phyloP scores from a whole-genome alignment of 805 yeast species.

The Pichia paraexigua region DNA sequence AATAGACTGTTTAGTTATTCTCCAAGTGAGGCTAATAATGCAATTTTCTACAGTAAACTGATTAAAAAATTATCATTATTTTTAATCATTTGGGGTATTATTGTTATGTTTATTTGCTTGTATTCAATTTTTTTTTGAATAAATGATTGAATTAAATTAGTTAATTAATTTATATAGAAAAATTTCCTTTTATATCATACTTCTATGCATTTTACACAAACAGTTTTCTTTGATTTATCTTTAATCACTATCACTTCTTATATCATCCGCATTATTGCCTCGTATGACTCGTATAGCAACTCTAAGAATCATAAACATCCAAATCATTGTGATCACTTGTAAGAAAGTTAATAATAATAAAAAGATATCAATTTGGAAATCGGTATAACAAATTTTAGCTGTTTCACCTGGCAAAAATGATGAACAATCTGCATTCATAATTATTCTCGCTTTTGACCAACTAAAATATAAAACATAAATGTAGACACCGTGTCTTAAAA shows the following conservation, averaged over 20 bases:
- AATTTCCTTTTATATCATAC: background rate
- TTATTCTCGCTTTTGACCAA: conserved; percentile 34
- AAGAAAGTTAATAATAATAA: conserved; percentile 51
- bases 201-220: background rate
- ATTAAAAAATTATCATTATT: conserved; percentile 26
- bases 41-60: conserved; percentile 17
- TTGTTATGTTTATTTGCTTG: conserved; percentile 48
- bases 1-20: conserved; percentile 15
- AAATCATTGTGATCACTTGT: conserved; percentile 56
- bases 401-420: conserved; percentile 8
- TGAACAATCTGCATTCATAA: conserved; percentile 43
- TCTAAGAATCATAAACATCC: conserved; percentile 68
- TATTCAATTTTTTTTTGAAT: conserved; percentile 42
- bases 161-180: background rate
- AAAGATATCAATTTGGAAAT: conserved; percentile 38
- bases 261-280: conserved; percentile 79
- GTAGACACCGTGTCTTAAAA: conserved; percentile 65
- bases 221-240: background rate
- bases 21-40: conserved; percentile 17
- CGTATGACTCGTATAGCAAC: conserved; percentile 63
- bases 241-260: conserved; percentile 70
- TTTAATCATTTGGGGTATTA: conserved; percentile 44
- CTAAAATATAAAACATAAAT: conserved; percentile 59
- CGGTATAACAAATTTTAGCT: conserved; percentile 43
- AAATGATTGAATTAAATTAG: background rate